Conservation (phyloP, 495 filamentous ascomycete genomes). For the Staphylotrichum longicolle region DNA sequence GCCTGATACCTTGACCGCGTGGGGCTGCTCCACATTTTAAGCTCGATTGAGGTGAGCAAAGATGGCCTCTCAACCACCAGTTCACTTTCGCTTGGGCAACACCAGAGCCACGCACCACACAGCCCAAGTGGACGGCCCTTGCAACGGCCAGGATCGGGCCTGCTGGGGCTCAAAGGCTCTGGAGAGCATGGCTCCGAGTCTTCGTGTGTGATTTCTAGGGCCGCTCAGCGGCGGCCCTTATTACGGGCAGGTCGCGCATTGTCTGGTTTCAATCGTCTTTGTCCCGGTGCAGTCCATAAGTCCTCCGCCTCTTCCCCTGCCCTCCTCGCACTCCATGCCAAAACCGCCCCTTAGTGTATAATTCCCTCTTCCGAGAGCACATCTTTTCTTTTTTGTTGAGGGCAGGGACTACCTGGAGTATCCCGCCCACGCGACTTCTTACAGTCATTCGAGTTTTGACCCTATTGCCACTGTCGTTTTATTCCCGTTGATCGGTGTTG, state of each 20-base stretch:
- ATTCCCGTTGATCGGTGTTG: conserved; percentile 14
- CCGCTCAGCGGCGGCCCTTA: conserved; percentile 13
- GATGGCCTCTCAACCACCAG: conserved; percentile 25
- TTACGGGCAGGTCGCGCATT: background rate
- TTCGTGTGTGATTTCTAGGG: background rate
- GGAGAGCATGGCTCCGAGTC: conserved; percentile 3
- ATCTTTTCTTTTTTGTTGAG: background rate
- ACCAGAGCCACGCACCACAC: conserved; percentile 12
- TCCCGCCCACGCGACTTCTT: background rate
- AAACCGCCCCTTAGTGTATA: conserved; percentile 1
- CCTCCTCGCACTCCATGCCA: conserved; percentile 7
- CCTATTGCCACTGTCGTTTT: background rate
- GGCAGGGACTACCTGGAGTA: conserved; percentile 22
- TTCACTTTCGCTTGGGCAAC: conserved; percentile 19
- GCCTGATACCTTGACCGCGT: conserved; percentile 20
- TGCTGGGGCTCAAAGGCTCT: background rate
- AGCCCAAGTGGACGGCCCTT: background rate
- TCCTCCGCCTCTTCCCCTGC: background rate
- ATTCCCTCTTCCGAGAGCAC: too few relatives aligned
- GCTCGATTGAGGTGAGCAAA: conserved; percentile 23
- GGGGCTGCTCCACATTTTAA: conserved; percentile 19
- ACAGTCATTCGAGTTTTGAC: background rate
- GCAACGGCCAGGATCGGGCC: background rate
- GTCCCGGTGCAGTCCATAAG: conserved; percentile 6
- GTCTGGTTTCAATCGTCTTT: conserved; percentile 6